phyloP scores from a whole-genome alignment of 352 stramenopile species.

The Globisporangium nodosum region DNA sequence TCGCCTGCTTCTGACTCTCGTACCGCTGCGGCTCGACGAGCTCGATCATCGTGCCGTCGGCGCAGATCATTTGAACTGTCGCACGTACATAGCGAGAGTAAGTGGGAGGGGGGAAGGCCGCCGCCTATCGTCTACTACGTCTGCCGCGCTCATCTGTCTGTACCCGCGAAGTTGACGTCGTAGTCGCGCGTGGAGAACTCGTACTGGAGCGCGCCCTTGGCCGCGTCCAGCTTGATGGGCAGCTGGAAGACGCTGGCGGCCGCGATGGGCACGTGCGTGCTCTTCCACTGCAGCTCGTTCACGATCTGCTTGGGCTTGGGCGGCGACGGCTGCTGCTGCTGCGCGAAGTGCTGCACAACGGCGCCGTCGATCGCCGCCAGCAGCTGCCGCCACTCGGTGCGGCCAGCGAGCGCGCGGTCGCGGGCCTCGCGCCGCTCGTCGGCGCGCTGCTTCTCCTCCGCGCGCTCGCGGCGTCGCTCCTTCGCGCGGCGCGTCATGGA shows the following conservation, averaged over 20 bases:
- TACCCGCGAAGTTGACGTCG: slow-evolving; percentile 59
- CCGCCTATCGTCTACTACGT: no score
- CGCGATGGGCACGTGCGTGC: slow-evolving; percentile 64
- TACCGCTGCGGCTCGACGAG: slow-evolving; percentile 50
- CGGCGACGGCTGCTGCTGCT: slow-evolving; percentile 6
- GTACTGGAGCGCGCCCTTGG: slow-evolving; percentile 50
- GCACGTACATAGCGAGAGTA: neutral
- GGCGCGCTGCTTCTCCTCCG: slow-evolving; percentile 45
- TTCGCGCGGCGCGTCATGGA: slow-evolving; percentile 76
- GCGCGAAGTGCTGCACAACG: neutral
- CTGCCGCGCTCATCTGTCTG: neutral
- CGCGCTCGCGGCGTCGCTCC: slow-evolving; percentile 58
- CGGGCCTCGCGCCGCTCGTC: slow-evolving; percentile 32
- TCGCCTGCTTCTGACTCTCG: slow-evolving; percentile 52
- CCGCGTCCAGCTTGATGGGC: slow-evolving; percentile 65
- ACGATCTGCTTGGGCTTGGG: slow-evolving; percentile 25
- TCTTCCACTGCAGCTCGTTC: slow-evolving; percentile 71
- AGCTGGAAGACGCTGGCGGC: slow-evolving; percentile 59
- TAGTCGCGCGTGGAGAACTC: slow-evolving; percentile 68
- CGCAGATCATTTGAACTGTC: slow-evolving; percentile 56
- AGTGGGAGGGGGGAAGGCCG: neutral
- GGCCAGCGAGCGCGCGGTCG: slow-evolving; percentile 31
- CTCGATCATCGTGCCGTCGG: slow-evolving; percentile 46
- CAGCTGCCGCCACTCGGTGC: slow-evolving; percentile 53
- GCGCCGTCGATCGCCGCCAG: slow-evolving; percentile 49